Conservation (phyloP, 441 rosid genomes). For the Mallotus japonicus region DNA sequence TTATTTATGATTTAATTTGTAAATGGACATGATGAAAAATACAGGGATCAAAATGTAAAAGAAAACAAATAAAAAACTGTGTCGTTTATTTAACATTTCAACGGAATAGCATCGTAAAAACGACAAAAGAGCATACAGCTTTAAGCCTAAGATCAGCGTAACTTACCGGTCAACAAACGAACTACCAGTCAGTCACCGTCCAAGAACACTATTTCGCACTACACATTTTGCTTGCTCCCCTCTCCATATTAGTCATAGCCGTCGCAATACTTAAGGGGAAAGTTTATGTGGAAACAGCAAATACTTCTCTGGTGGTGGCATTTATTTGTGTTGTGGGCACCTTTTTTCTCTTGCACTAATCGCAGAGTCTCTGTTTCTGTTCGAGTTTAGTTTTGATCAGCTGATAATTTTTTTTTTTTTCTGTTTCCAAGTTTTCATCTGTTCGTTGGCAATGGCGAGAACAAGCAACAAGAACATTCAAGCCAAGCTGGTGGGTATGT, state of each 20-base stretch:
- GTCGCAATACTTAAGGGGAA: neutral
- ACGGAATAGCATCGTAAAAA: too few relatives aligned
- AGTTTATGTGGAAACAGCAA: constrained; percentile 13
- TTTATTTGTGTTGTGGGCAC: neutral
- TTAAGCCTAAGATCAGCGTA: neutral
- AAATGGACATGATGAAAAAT: too few relatives aligned
- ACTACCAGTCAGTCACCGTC: constrained; percentile 31
- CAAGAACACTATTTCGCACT: constrained; percentile 4
- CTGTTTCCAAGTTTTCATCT: constrained; percentile 21
- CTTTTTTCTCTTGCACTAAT: neutral
- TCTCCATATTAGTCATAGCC: too few relatives aligned
- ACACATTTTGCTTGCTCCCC: constrained; percentile 10
- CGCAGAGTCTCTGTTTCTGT: neutral
- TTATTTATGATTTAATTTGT: too few relatives aligned
- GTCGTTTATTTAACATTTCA: too few relatives aligned
- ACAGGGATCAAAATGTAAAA: too few relatives aligned
- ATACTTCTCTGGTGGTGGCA: constrained; percentile 1
- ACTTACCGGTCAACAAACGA: constrained; percentile 37
- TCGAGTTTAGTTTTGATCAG: constrained; percentile 19
- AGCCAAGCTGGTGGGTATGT: constrained; percentile 93
- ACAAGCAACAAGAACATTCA: constrained; percentile 63
- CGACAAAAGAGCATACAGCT: too few relatives aligned
- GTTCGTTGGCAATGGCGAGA: constrained; percentile 36
- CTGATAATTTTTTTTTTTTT: neutral
- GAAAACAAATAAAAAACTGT: too few relatives aligned